Evolutionary conservation across 768 basidiomycete species (phyloP), one percentile per base, ranked within the genome.

Genomic region (Kwoniella sp.): DNA sequence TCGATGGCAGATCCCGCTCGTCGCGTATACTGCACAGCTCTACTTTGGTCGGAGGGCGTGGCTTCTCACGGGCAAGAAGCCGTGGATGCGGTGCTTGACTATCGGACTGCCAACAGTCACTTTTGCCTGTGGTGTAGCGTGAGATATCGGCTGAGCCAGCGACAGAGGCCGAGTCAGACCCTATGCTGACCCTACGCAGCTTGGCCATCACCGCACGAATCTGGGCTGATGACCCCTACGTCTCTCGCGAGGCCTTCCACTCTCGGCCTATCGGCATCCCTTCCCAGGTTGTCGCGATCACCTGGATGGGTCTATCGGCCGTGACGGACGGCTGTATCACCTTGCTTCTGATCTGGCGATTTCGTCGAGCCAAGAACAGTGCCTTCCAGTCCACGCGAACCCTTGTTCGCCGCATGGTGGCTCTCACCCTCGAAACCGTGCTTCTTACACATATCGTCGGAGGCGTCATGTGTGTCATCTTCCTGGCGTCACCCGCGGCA

Each of bases 271-370:
- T 71, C 52, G 62, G 65, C 22, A 42, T 65, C 19, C 69, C 66
- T 4, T 63, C 61, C 17, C 62, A 68, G 40, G 52, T 60, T 20
- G 69, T 71, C 31, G 69, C 69, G 1, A 71, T 71, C 31, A 49
- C 53, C 39, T 71, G 69, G 69, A 68, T 71, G 66, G 69, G 64
- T 17, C 46, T 68, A 15, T 66, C 69, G 20, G 69, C 69, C 10
- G 25, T 62, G 7, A 63, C 60, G 33, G 69, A 71, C 34, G 66
- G 66, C 0, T 31, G 46, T 20, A 36, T 71, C 32, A 68, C 69
- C 8, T 15, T 63, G 15, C 44, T 60, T 20, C 57, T 71, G 14
- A 37, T 66, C 25, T 56, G 31, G 28, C 39, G 53, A 22, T 66
- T 71, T 48, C 49, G 48, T n/a, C 50, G 59, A 41, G 58, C 63